Conservation (phyloP, 1,284 basidiomycete species). For the Pyrrhoderma noxium region DNA sequence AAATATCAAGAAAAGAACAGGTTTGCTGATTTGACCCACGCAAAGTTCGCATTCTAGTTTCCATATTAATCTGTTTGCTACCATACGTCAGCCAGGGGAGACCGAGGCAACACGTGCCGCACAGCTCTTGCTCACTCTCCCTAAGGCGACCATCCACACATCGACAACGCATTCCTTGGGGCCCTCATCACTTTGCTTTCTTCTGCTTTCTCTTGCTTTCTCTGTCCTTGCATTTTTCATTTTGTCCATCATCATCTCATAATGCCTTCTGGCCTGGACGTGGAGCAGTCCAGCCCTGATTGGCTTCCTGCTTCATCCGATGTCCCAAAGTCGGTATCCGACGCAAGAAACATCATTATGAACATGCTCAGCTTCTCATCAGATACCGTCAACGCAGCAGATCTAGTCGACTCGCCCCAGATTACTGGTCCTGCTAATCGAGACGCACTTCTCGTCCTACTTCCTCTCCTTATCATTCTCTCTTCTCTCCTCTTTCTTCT, state of each 20-base stretch:
- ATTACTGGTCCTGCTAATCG: conserved; percentile 13
- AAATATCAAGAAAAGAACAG: no score
- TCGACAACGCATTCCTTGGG: conserved; percentile 2
- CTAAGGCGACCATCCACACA: conserved; percentile 15
- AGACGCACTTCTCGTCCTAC: conserved; percentile 72
- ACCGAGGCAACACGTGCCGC: no score
- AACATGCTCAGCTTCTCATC: conserved; percentile 11
- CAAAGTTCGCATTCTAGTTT: neutral
- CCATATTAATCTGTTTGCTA: conserved; percentile 5
- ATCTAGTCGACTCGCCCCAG: conserved; percentile 15
- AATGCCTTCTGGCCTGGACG: conserved; percentile 5
- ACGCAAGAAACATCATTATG: conserved; percentile 2
- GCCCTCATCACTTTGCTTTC: conserved; percentile 7
- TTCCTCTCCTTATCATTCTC: conserved; percentile 88
- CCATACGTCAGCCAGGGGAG: conserved; percentile 1
- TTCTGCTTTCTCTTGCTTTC: neutral
- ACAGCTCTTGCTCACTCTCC: neutral
- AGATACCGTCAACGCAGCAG: conserved; percentile 10
- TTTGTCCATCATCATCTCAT: neutral
- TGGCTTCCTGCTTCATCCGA: conserved; percentile 4
- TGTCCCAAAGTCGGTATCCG: conserved; percentile 5
- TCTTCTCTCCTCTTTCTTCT: conserved; percentile 90
- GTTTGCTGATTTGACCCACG: no score
- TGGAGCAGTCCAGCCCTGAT: conserved; percentile 1
- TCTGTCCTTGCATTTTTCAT: neutral